Base-by-base conservation (phyloP, 257 asterid species). In the Gynochthodes officinalis region DNA sequence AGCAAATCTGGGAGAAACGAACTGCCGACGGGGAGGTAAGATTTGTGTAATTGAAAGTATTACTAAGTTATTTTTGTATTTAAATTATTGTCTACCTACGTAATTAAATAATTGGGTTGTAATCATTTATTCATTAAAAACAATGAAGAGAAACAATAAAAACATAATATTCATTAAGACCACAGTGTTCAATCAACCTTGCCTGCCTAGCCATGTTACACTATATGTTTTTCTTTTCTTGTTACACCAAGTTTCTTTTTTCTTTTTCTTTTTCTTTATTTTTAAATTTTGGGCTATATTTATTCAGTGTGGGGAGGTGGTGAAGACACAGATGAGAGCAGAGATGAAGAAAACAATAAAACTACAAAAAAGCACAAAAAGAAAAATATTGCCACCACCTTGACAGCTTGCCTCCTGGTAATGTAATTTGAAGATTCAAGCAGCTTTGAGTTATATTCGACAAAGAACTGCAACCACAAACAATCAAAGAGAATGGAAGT, bases 341-440 rank as follows among this genome's bases (percentile, higher is more conserved):
- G 18, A 58, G 64, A n/a, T n/a, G 15, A 30, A 28, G 18, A 14
- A 28, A 12, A 19, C 52, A 9, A 19, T 69, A 71, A 28, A 55
- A 37, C 42, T 48, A 77, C 59, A 68, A 57, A 30, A 77, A 67
- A 15, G 12, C n/a, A n/a, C n/a, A 73, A 70, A 37, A 70, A 1
- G 2, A n/a, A 15, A 35, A 64, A n/a, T 44, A 52, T 33, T 50
- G 52, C 49, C 23, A 76, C 72, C 82, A 88, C 98, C 97, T 93
- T 93, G 78, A 90, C 78, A 62, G 96, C 96, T 76, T 93, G 98
- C 79, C 98, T 86, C 81, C 97, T 86, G 63, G 98, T 93, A 80
- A 90, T 90, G 79, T 92, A 92, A 76, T 88, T 90, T 40, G 84
- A 73, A 48, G 98, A 92, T 70, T 90, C 96, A 42, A 92, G 92